Evolutionary conservation across 176 grass and related monocot species (phyloP).

Genomic region (Poa pratensis): DNA sequence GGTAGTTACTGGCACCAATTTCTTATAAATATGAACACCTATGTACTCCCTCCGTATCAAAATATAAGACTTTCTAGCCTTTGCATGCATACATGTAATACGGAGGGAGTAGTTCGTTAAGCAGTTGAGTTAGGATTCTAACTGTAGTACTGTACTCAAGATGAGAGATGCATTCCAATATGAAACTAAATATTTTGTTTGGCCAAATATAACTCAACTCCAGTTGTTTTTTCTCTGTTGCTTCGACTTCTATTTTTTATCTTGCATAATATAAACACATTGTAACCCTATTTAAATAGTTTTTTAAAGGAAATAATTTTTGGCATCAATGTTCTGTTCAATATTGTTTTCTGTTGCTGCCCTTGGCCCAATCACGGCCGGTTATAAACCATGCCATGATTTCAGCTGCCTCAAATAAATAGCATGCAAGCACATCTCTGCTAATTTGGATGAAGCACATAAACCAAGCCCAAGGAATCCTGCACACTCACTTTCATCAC

Average conservation of each 20-base stretch:
- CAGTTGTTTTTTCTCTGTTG: neutral
- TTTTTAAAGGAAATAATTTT: neutral
- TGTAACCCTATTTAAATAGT: neutral
- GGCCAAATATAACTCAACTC: neutral
- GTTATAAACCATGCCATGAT: neutral
- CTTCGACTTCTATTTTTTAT: neutral
- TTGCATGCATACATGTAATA: too few species aligned
- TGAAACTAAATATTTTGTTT: neutral
- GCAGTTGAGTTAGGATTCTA: neutral
- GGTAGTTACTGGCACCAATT: neutral
- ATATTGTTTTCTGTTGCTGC: neutral
- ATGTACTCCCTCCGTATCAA: too few species aligned
- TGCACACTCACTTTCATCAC: neutral
- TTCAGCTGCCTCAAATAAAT: neutral
- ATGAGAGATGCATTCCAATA: neutral
- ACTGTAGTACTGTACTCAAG: neutral
- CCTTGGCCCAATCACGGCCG: neutral
- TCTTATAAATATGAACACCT: neutral
- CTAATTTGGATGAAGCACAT: slow-evolving; percentile 1
- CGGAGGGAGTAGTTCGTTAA: neutral
- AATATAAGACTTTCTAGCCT: too few species aligned
- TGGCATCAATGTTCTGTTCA: neutral
- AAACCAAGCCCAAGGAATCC: neutral
- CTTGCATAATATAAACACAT: neutral
- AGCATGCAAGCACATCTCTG: neutral